phyloP scores from a whole-genome alignment of 2,329 filamentous ascomycete genomes.

The Macrophomina pseudophaseolina region DNA sequence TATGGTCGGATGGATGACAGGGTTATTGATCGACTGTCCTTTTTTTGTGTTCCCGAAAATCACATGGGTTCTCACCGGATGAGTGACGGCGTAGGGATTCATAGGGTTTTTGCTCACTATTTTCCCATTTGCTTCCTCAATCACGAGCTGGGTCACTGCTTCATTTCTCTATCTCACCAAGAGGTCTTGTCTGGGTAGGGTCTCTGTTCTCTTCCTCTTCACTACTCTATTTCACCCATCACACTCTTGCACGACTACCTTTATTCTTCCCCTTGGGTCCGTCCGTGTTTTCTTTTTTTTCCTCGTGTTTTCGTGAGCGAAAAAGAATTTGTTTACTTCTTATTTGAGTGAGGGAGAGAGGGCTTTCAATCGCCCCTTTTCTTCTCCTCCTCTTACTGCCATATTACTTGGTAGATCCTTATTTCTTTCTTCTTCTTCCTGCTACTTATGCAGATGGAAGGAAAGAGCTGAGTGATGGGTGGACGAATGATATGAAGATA shows the following conservation, averaged over 20 bases:
- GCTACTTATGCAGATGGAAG: background rate
- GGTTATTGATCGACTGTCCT: constrained; percentile 11
- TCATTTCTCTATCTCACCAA: background rate
- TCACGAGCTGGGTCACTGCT: background rate
- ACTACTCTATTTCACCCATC: constrained; percentile 5
- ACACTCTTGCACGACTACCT: constrained; percentile 8
- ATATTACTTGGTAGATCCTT: background rate
- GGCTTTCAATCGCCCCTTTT: background rate
- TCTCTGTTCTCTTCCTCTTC: background rate
- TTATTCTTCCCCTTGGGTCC: background rate
- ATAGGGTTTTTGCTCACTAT: background rate
- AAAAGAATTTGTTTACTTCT: background rate
- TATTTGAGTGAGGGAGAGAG: background rate
- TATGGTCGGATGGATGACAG: constrained; percentile 15
- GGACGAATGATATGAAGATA: background rate
- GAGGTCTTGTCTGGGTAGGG: background rate
- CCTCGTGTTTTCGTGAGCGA: background rate
- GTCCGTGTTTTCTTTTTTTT: background rate
- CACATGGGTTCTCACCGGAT: constrained; percentile 8
- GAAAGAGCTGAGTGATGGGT: background rate
- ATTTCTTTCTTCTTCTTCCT: background rate
- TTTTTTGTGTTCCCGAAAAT: background rate
- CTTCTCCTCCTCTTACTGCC: background rate
- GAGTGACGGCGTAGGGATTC: constrained; percentile 2
- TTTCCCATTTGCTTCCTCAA: background rate